phyloP scores from a whole-genome alignment of 148 eudicot species.

The Rhododendron griersonianum region DNA sequence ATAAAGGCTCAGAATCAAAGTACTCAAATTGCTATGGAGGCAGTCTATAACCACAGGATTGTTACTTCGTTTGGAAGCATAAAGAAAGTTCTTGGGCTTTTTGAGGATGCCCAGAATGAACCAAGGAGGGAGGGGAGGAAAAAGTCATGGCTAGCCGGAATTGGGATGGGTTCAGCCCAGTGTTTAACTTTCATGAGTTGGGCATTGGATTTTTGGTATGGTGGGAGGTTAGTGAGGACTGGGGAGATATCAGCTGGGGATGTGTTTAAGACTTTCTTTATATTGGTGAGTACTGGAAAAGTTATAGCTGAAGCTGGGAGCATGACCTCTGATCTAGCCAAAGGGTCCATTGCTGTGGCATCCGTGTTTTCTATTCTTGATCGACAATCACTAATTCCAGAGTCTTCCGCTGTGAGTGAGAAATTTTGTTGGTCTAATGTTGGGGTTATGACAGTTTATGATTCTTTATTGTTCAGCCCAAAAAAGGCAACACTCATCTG shows the following conservation, averaged over 20 bases:
- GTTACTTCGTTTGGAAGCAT: slow-evolving; percentile 73
- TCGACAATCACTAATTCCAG: slow-evolving; percentile 48
- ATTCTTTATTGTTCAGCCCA: background rate
- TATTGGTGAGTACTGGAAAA: slow-evolving; percentile 87
- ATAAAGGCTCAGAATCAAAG: slow-evolving; percentile 68
- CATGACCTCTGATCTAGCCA: slow-evolving; percentile 92
- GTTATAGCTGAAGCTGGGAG: slow-evolving; percentile 99
- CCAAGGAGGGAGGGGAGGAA: slow-evolving; percentile 66
- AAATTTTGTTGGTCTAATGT: background rate
- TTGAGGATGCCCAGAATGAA: slow-evolving; percentile 82
- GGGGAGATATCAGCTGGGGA: slow-evolving; percentile 85
- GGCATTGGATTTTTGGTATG: slow-evolving; percentile 97
- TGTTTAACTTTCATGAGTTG: slow-evolving; percentile 80
- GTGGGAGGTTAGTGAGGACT: slow-evolving; percentile 65
- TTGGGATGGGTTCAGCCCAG: slow-evolving; percentile 86
- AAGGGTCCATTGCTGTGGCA: slow-evolving; percentile 73
- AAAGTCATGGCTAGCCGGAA: slow-evolving; percentile 83
- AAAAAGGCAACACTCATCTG: background rate
- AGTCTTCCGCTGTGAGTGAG: slow-evolving; percentile 33
- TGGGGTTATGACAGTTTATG: background rate
- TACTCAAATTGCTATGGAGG: slow-evolving; percentile 86
- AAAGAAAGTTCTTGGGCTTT: slow-evolving; percentile 54
- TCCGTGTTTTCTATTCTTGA: slow-evolving; percentile 79
- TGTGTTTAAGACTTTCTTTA: slow-evolving; percentile 86
- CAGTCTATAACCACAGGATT: slow-evolving; percentile 79